Percentiles rank a stretch among this genome's conserved stretches.
Evolutionary conservation across 768 basidiomycete genomes (phyloP).

Genomic region (Tephrocybe sp.): DNA sequence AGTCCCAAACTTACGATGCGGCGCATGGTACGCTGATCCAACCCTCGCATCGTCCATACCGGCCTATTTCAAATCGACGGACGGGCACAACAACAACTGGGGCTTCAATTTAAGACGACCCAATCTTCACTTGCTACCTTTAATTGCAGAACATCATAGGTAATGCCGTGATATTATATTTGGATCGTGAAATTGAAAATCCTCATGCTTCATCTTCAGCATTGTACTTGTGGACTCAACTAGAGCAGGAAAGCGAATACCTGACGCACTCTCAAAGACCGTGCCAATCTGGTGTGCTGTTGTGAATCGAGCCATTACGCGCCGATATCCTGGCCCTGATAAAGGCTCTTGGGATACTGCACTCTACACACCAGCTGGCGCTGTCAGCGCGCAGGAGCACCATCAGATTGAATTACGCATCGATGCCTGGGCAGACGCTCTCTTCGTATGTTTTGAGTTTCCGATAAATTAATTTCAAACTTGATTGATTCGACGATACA

Average conservation of each 20-base stretch:
- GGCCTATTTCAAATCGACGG: slow-evolving; percentile 92
- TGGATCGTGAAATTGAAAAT: background rate
- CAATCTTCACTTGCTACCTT: slow-evolving; percentile 74
- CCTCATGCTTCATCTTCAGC: slow-evolving; percentile 36
- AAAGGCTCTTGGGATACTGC: slow-evolving; percentile 48
- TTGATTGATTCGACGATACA: background rate
- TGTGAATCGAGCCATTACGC: slow-evolving; percentile 63
- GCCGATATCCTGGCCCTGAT: slow-evolving; percentile 28
- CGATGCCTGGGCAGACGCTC: slow-evolving; percentile 64
- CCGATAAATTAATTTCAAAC: too few species aligned
- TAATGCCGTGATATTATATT: slow-evolving; percentile 29
- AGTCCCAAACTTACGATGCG: slow-evolving; percentile 88
- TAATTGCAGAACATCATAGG: slow-evolving; percentile 59
- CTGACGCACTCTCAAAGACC: slow-evolving; percentile 92
- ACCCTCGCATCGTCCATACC: slow-evolving; percentile 39
- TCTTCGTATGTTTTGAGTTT: slow-evolving; percentile 67
- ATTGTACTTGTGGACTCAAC: slow-evolving; percentile 91
- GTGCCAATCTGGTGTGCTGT: slow-evolving; percentile 95
- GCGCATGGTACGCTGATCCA: slow-evolving; percentile 91
- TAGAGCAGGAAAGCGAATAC: slow-evolving; percentile 88
- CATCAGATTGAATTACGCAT: slow-evolving; percentile 69
- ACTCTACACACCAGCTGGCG: slow-evolving; percentile 70
- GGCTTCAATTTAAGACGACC: slow-evolving; percentile 80
- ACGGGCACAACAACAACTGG: slow-evolving; percentile 87
- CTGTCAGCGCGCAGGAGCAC: slow-evolving; percentile 76